These are phyloP conservation scores for Fibroporia radiculosa DNA, from an alignment of 768 basidiomycete species.

Conservation along the genomic window DNA sequence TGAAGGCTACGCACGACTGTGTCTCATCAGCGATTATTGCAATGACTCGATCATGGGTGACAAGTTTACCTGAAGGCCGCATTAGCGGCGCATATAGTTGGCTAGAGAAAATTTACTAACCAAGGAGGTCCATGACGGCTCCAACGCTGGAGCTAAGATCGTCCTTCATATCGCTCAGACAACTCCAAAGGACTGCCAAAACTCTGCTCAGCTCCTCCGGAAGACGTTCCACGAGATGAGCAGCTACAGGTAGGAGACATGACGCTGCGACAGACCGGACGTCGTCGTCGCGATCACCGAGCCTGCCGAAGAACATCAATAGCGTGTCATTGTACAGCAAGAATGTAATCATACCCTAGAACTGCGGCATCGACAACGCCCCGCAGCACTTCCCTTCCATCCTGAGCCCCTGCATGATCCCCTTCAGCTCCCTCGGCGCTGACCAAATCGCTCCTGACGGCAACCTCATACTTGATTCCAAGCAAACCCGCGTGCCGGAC, in stretches of 20 bases:
- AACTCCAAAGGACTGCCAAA: constrained; percentile 83
- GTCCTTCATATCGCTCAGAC: constrained; percentile 89
- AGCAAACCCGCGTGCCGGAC: constrained; percentile 96
- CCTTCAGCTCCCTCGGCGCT: constrained; percentile 26
- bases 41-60: constrained; percentile 73
- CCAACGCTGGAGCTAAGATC: constrained; percentile 95
- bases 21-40: constrained; percentile 58
- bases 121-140: constrained; percentile 95
- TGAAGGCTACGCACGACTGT: constrained; percentile 55
- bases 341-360: constrained; percentile 52
- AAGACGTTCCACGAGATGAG: constrained; percentile 68
- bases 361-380: constrained; percentile 89
- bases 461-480: constrained; percentile 97
- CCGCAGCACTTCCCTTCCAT: constrained; percentile 54
- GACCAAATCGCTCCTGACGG: constrained; percentile 83
- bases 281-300: constrained; percentile 90
- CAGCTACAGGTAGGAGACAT: constrained; percentile 83
- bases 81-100: background rate
- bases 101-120: constrained; percentile 32
- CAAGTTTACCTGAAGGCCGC: constrained; percentile 58
- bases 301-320: constrained; percentile 34
- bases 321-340: constrained; percentile 2
- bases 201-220: constrained; percentile 66
- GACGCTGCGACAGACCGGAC: constrained; percentile 93
- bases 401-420: constrained; percentile 6